A percentile compares a stretch with the other conserved stretches of the same genome.
Evolutionary conservation across 345 rosid genomes (phyloP).

Genomic region (Arabidopsis arenosa): DNA sequence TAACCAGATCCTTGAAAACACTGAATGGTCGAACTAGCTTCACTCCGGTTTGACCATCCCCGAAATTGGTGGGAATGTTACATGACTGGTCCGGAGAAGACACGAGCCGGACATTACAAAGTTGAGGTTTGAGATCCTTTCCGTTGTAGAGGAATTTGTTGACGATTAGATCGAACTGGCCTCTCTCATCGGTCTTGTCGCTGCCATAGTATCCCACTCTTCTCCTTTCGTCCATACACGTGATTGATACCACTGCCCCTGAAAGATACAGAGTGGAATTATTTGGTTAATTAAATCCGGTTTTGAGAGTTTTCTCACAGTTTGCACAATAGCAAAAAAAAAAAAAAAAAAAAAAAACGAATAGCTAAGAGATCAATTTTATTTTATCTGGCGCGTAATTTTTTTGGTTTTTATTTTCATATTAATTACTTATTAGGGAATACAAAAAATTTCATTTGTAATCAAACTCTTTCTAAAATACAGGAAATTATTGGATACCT

Average conservation of each 20-base stretch:
- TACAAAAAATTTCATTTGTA: neutral
- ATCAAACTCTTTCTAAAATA: no score
- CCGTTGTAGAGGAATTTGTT: slow-evolving; percentile 54
- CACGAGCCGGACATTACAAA: slow-evolving; percentile 67
- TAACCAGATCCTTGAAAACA: slow-evolving; percentile 54
- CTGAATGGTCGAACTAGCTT: slow-evolving; percentile 54
- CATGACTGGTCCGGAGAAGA: slow-evolving; percentile 71
- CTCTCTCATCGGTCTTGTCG: slow-evolving; percentile 65
- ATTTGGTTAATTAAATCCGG: neutral
- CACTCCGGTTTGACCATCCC: slow-evolving; percentile 63
- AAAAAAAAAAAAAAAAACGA: neutral
- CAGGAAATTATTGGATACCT: no score
- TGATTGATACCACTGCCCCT: slow-evolving; percentile 67
- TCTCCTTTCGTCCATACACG: slow-evolving; percentile 76
- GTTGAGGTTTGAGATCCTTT: slow-evolving; percentile 50
- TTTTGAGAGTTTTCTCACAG: neutral
- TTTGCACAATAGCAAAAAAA: neutral
- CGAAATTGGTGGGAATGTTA: slow-evolving; percentile 66
- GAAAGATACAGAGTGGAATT: slow-evolving; percentile 5
- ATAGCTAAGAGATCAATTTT: neutral
- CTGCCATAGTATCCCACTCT: slow-evolving; percentile 63
- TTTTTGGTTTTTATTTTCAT: neutral
- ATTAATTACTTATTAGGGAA: neutral
- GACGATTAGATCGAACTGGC: slow-evolving; percentile 59
- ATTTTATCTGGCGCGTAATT: neutral